A percentile compares a stretch with the other conserved stretches of the same genome.
Conservation (phyloP, 2,329 filamentous ascomycete genomes). For the Paecilomyces sp. region DNA sequence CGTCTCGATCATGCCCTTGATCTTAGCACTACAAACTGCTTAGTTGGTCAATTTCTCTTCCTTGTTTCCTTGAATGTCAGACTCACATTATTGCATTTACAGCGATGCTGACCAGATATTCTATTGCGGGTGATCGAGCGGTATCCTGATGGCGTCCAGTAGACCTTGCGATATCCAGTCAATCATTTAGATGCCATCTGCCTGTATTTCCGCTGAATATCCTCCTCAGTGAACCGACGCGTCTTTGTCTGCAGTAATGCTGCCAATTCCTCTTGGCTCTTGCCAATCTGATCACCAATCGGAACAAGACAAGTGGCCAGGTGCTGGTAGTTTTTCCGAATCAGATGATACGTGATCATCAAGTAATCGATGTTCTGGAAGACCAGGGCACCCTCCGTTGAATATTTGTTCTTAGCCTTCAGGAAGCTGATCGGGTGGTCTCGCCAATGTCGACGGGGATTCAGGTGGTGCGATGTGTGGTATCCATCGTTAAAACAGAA, state of each 20-base stretch:
- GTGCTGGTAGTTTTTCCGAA: slow-evolving; percentile 64
- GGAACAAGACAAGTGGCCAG: slow-evolving; percentile 67
- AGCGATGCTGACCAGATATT: no score
- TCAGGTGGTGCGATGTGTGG: slow-evolving; percentile 73
- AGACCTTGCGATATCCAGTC: no score
- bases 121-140: no score
- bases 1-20: no score
- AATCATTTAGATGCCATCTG: no score
- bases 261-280: slow-evolving; percentile 58
- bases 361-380: slow-evolving; percentile 78
- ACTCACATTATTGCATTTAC: no score
- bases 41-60: no score
- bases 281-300: slow-evolving; percentile 61
- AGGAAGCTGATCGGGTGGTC: slow-evolving; percentile 71
- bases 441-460: slow-evolving; percentile 72
- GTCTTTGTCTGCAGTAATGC: slow-evolving; percentile 60
- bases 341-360: slow-evolving; percentile 62
- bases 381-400: slow-evolving; percentile 60
- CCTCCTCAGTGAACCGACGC: slow-evolving; percentile 57
- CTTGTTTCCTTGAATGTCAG: no score
- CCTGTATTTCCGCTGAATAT: slow-evolving; percentile 51
- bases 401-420: slow-evolving; percentile 60
- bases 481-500: slow-evolving; percentile 80
- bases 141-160: no score
- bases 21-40: no score